Percentiles rank a stretch among this genome's conserved stretches.
phyloP scores from a whole-genome alignment of 495 filamentous ascomycete species.

The Penicillium daleae region DNA sequence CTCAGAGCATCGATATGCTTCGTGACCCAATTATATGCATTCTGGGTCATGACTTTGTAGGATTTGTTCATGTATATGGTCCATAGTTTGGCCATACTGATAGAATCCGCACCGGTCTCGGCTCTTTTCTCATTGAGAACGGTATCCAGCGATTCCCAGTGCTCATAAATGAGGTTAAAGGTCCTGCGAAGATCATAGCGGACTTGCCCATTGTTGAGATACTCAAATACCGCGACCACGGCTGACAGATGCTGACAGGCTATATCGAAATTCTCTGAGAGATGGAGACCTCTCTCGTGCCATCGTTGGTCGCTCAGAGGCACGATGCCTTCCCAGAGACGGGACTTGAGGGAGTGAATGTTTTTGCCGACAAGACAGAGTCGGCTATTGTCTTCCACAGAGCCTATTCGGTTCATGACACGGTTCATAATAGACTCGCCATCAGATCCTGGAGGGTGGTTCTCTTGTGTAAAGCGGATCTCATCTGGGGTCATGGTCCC shows the following conservation, averaged over 20 bases:
- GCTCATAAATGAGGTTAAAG: constrained; percentile 37
- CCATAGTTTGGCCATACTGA: constrained; percentile 26
- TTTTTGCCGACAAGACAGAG: constrained; percentile 35
- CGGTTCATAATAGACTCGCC: background rate
- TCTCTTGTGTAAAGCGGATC: background rate
- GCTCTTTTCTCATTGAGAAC: constrained; percentile 19
- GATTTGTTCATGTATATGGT: constrained; percentile 29
- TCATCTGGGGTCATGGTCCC: background rate
- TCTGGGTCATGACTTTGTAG: constrained; percentile 32
- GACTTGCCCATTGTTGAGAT: constrained; percentile 28
- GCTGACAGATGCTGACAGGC: constrained; percentile 33
- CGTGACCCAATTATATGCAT: constrained; percentile 37
- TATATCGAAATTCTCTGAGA: constrained; percentile 32
- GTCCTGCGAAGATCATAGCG: constrained; percentile 30
- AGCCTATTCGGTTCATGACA: constrained; percentile 23
- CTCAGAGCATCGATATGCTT: background rate
- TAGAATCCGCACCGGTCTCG: background rate
- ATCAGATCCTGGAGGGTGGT: background rate
- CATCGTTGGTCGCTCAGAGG: constrained; percentile 41
- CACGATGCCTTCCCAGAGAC: constrained; percentile 38
- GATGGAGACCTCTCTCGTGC: constrained; percentile 35
- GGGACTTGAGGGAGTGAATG: constrained; percentile 31
- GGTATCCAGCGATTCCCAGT: constrained; percentile 27
- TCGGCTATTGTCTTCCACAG: constrained; percentile 14
- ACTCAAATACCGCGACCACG: constrained; percentile 38